Conservation (phyloP, 2,329 filamentous ascomycete genomes). For the Beauveria sp. region DNA sequence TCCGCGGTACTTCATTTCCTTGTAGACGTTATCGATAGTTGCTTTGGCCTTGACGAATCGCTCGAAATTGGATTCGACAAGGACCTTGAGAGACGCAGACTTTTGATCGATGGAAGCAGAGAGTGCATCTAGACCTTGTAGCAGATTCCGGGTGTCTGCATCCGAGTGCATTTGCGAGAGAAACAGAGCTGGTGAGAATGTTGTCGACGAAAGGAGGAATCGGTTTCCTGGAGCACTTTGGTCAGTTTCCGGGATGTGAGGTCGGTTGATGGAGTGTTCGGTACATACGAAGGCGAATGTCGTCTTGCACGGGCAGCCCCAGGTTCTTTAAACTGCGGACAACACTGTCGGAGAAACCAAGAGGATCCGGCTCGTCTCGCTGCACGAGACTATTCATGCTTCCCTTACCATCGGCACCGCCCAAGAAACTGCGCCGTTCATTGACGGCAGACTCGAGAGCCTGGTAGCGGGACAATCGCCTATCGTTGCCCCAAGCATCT, state of each 20-base stretch:
- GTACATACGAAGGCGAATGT: conserved; percentile 62
- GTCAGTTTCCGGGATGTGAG: background rate
- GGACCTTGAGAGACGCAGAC: conserved; percentile 88
- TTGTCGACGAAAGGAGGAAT: conserved; percentile 91
- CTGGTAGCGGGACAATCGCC: conserved; percentile 73
- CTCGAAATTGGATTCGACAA: conserved; percentile 97
- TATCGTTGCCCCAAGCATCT: conserved; percentile 38
- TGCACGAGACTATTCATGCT: conserved; percentile 73
- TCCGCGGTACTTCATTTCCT: conserved; percentile 81
- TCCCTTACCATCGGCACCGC: conserved; percentile 58
- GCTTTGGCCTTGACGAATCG: conserved; percentile 95
- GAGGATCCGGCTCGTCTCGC: conserved; percentile 84
- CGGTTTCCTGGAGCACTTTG: conserved; percentile 59
- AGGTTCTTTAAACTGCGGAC: conserved; percentile 68
- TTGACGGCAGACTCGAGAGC: conserved; percentile 71
- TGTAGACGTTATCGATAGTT: conserved; percentile 98
- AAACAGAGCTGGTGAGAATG: conserved; percentile 87
- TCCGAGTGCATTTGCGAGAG: conserved; percentile 84
- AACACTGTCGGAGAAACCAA: conserved; percentile 84
- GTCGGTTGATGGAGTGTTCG: background rate
- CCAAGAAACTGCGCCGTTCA: conserved; percentile 55
- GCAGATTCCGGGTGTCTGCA: conserved; percentile 73
- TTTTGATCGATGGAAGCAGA: conserved; percentile 95
- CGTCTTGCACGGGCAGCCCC: conserved; percentile 77
- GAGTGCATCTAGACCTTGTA: conserved; percentile 76